These are phyloP conservation scores for Echinosophora koreensis DNA, from an alignment of 306 rosid genomes.

Conservation along the genomic window DNA sequence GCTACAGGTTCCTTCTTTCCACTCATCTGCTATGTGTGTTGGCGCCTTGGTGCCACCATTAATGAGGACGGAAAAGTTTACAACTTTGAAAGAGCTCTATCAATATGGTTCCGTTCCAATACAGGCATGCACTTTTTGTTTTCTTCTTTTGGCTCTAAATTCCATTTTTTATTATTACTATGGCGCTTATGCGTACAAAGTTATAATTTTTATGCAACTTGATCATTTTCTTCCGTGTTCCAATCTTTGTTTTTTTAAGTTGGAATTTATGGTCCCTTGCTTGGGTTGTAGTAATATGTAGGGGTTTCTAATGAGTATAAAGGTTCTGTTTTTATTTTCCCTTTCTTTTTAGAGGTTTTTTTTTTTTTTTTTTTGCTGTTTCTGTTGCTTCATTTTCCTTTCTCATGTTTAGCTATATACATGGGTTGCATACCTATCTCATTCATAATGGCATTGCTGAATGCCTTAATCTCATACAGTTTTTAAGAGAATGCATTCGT, in stretches of 20 bases:
- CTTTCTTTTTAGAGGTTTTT: neutral
- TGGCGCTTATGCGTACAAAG: neutral
- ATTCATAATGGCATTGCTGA: neutral
- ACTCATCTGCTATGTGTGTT: neutral
- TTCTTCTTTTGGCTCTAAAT: neutral
- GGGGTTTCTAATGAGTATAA: neutral
- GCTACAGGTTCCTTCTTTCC: neutral
- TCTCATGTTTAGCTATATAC: neutral
- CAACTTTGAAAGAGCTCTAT: conserved; percentile 3
- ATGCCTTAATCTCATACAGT: neutral
- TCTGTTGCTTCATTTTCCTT: conserved; percentile 2
- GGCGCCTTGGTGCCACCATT: no score
- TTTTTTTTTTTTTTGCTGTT: neutral
- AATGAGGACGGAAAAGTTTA: conserved; percentile 9
- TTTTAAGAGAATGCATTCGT: neutral
- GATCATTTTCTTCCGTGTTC: neutral
- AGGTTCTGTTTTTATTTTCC: conserved; percentile 1
- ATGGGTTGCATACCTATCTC: neutral
- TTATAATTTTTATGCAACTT: neutral
- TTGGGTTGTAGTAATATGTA: neutral
- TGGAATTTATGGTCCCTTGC: neutral
- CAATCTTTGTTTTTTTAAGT: neutral
- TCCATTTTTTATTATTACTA: neutral
- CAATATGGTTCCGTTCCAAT: neutral
- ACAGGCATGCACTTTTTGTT: neutral